Evolutionary conservation across 2,329 filamentous ascomycete species (phyloP), one percentile per base, ranked within the genome.

Genomic region (Cryphonectria carpinicola): DNA sequence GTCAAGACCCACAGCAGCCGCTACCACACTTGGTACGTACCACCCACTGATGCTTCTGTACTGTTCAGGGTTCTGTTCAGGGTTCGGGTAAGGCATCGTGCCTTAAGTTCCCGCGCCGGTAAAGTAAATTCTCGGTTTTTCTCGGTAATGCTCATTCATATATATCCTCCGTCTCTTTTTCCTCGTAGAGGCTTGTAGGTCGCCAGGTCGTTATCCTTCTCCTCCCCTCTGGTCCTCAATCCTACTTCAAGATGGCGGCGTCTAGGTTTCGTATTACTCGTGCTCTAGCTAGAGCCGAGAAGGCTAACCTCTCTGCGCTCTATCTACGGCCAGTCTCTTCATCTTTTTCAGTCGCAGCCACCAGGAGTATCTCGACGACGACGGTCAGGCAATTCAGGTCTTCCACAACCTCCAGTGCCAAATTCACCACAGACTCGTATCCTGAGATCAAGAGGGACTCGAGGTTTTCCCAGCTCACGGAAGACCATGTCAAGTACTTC

Each of bases 371-470:
- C 61, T 76, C 79, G 52, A 76, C 74, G 62, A 75, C 78, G 19
- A 71, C 75, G 25, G 58, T 74, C 60, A 73, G 76, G 68, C 75
- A 75, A 46, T 73, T 80, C 70, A 77, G 74, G 52, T 68, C 72
- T 17, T 79, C 78, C 19, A 65, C 71, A 19, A 41, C 66, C 60
- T 54, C 46, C 1, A 46, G 74, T 78, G 70, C 62, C 78, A 93
- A 92, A 80, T 93, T 92, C 83, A 99, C 96, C 22, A 89, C 93
- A 68, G 93, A 97, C 75, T 92, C 90, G 68, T 96, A 97, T 78
- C 95, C 96, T 11, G 86, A 92, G 71, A 85, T 99, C 77, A 89
- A 95, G 83, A 89, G 96, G 75, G 90, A 98, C 77, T 80, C 88
- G 19, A 90, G 89, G 39, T 99, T 96, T 80, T 84, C 89, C 41